phyloP scores from a whole-genome alignment of 495 filamentous ascomycete genomes.

The Hypoxylon crocopeplum region DNA sequence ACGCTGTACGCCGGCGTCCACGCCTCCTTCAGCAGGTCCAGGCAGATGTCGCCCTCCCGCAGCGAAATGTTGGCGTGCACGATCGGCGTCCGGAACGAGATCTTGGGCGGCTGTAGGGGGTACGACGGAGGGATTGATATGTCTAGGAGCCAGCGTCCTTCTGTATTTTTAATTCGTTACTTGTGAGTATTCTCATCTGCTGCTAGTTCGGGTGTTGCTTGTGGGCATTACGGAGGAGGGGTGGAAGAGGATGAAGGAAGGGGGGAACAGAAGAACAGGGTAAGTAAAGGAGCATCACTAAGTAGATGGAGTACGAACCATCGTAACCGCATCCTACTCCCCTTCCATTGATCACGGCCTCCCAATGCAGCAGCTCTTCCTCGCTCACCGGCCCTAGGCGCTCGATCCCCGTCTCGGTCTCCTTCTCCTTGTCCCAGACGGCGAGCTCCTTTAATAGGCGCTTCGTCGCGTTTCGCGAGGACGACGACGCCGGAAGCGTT shows the following conservation, averaged over 20 bases:
- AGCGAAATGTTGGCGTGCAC: constrained; percentile 88
- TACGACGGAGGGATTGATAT: constrained; percentile 81
- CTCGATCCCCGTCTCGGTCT: constrained; percentile 53
- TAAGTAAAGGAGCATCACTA: neutral
- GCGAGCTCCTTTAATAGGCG: constrained; percentile 53
- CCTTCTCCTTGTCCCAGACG: constrained; percentile 47
- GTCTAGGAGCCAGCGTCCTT: constrained; percentile 82
- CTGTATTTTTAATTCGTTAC: constrained; percentile 44
- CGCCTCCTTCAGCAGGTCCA: constrained; percentile 80
- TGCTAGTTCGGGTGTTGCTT: too few species aligned
- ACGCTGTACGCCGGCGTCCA: constrained; percentile 90
- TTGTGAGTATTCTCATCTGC: neutral
- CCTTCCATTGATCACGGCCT: constrained; percentile 78
- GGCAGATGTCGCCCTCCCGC: constrained; percentile 87
- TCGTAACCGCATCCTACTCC: constrained; percentile 70
- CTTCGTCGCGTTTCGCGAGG: constrained; percentile 45
- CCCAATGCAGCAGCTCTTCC: constrained; percentile 76
- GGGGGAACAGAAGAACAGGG: neutral
- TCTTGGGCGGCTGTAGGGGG: constrained; percentile 75
- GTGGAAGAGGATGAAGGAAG: neutral
- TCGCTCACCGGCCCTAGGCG: constrained; percentile 73
- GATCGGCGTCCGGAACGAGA: constrained; percentile 79
- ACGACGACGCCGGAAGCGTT: constrained; percentile 7
- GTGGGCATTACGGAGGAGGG: neutral
- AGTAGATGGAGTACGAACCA: constrained; percentile 51